Evolutionary conservation across 2,329 filamentous ascomycete genomes (phyloP), one percentile per base, ranked within the genome.

Genomic region (Penicillium hesseltinei): DNA sequence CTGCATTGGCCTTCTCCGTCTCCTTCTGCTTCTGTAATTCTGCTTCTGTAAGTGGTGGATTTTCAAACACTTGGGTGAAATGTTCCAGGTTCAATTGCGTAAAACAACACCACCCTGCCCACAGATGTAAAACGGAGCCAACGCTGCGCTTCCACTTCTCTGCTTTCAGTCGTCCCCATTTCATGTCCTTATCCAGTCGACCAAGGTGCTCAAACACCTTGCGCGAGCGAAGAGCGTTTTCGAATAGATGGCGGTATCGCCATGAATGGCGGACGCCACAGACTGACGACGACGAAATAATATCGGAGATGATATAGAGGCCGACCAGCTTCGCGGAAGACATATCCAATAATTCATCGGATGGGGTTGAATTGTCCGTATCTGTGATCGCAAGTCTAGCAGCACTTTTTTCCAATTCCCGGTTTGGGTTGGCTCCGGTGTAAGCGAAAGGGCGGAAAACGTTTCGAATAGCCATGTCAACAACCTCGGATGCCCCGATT

Each of bases 61-160:
- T 85, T 61, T 89, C 85, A 67, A 96, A 96, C 13, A 83, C 83
- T 54, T 81, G 78, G 31, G 84, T 83, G 61, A 96, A 89, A 29
- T 84, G 75, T 61, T 90, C 88, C 63, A 93, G 89, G 47, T 84
- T 87, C 54, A 88, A 86, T 31, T 85, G 84, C 1, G 89, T 87
- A 64, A 96, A 96, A 1, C 84, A 81, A 65, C 79, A 83, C 80
- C 82, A 84, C 11, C 79, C 78, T 71, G 85, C 82, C 84, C 90
- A 94, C 36, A 91, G 77, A 46, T 83, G 81, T 9, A 94, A 77
- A 2, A 94, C 80, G 6, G 86, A 80, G 3, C 82, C 82, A 39
- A 94, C 81, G 66, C 88, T 91, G 49, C 90, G 84, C 73, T 89
- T 90, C 89, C 90, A 94, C 74, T 93, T 92, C 61, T 94, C 90